Conservation (phyloP, 2,329 filamentous ascomycete genomes). For the Fusarium sp. region DNA sequence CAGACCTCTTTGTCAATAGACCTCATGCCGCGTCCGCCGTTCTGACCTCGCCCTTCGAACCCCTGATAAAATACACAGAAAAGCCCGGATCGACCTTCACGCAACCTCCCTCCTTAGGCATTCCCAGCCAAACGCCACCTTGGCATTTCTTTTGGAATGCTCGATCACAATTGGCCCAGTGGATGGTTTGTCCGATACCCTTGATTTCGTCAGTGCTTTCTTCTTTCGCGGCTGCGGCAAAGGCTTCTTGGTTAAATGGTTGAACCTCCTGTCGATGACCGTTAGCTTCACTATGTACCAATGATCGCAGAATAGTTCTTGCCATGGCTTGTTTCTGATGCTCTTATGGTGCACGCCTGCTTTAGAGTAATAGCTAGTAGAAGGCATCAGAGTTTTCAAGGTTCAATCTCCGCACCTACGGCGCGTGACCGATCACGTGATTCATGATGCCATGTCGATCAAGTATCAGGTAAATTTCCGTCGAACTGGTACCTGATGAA, state of each 20-base stretch:
- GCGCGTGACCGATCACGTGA: background rate
- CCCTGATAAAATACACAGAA: background rate
- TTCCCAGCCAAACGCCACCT: background rate
- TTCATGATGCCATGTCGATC: accelerated
- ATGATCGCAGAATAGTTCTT: accelerated
- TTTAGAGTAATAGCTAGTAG: background rate
- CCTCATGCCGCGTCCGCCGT: background rate
- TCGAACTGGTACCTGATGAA: too few relatives aligned
- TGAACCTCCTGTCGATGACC: accelerated
- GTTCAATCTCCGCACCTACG: accelerated
- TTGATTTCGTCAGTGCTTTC: background rate
- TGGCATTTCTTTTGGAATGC: background rate
- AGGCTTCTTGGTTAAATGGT: background rate
- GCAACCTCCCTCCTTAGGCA: background rate
- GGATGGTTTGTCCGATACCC: background rate
- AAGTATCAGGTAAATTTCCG: accelerated
- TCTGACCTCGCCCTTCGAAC: background rate
- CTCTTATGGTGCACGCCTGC: accelerated
- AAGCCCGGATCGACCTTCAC: background rate
- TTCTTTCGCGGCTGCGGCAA: background rate
- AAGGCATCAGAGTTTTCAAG: background rate
- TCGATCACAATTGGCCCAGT: background rate
- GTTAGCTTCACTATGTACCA: accelerated
- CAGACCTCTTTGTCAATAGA: accelerated
- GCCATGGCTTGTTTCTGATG: background rate